Evolutionary conservation across 2,329 filamentous ascomycete species (phyloP).

Genomic region (Metarhizium anisopliae): DNA sequence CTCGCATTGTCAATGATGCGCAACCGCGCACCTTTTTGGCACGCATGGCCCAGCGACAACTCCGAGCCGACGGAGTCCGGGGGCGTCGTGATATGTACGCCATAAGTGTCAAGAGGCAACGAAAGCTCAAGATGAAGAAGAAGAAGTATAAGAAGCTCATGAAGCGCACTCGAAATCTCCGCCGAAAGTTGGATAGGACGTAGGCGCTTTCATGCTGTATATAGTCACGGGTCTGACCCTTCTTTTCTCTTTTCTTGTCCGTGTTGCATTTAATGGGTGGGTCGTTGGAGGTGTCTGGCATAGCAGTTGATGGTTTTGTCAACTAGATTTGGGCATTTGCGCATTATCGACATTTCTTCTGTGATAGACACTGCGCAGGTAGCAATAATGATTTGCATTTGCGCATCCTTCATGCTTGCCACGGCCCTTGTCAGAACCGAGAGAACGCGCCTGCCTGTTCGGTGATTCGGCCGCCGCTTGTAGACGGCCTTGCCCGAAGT

Average conservation of each 20-base stretch:
- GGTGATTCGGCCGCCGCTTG: not conserved
- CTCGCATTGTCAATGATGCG: slow-evolving; percentile 43
- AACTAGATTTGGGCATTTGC: slow-evolving; percentile 17
- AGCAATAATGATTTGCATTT: slow-evolving; percentile 18
- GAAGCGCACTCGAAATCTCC: slow-evolving; percentile 79
- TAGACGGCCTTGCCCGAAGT: not conserved
- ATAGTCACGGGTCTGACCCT: slow-evolving; percentile 14
- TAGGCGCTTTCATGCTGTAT: slow-evolving; percentile 22
- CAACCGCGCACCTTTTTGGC: slow-evolving; percentile 53
- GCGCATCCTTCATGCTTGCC: not conserved
- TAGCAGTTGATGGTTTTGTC: slow-evolving; percentile 17
- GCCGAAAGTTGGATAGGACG: slow-evolving; percentile 70
- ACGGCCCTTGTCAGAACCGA: not conserved
- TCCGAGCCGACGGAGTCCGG: slow-evolving; percentile 47
- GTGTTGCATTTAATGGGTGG: slow-evolving; percentile 16
- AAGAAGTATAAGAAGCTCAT: slow-evolving; percentile 99
- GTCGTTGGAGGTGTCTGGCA: slow-evolving; percentile 22
- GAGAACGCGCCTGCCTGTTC: not conserved
- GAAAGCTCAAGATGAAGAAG: slow-evolving; percentile 99
- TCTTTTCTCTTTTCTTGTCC: slow-evolving; percentile 13
- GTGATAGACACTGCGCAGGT: slow-evolving; percentile 25
- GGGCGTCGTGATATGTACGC: slow-evolving; percentile 56
- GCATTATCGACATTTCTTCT: slow-evolving; percentile 18
- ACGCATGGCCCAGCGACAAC: slow-evolving; percentile 58
- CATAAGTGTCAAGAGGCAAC: slow-evolving; percentile 85